Conservation (phyloP, 768 basidiomycete genomes). For the Termitomyces bulborhizus region DNA sequence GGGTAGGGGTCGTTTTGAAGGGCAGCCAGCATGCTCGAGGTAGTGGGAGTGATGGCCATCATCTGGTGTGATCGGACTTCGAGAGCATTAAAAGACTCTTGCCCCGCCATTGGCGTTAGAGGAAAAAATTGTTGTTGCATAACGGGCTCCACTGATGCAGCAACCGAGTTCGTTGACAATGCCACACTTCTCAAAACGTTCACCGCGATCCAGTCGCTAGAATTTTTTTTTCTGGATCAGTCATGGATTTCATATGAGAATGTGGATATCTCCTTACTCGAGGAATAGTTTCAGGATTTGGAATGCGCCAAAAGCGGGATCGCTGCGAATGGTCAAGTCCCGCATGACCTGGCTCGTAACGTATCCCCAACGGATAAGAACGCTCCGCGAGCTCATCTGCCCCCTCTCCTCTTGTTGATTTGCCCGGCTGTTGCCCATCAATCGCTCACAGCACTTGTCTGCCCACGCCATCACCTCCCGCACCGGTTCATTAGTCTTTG, state of each 20-base stretch:
- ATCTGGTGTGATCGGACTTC: slow-evolving; percentile 54
- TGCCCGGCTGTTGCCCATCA: slow-evolving; percentile 66
- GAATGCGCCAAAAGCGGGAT: slow-evolving; percentile 89
- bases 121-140: slow-evolving; percentile 89
- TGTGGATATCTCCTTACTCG: slow-evolving; percentile 49
- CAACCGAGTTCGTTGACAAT: slow-evolving; percentile 85
- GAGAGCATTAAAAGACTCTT: slow-evolving; percentile 67
- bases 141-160: slow-evolving; percentile 86
- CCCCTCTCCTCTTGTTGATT: slow-evolving; percentile 65
- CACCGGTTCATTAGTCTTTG: slow-evolving; percentile 74
- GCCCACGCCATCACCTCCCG: slow-evolving; percentile 89
- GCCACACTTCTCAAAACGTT: slow-evolving; percentile 85
- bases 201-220: slow-evolving; percentile 86
- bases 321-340: slow-evolving; percentile 87
- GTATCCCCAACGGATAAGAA: slow-evolving; percentile 88
- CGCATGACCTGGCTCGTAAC: slow-evolving; percentile 92
- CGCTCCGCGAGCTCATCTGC: slow-evolving; percentile 80
- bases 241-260: slow-evolving; percentile 1
- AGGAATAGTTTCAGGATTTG: slow-evolving; percentile 89
- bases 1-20: slow-evolving; percentile 74
- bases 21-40: slow-evolving; percentile 87
- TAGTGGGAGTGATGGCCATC: slow-evolving; percentile 81
- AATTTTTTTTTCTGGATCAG: slow-evolving; percentile 9
- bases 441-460: slow-evolving; percentile 79
- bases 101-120: slow-evolving; percentile 84